Conservation (phyloP, 1,284 basidiomycete species). For the Apiotrichum sp. region DNA sequence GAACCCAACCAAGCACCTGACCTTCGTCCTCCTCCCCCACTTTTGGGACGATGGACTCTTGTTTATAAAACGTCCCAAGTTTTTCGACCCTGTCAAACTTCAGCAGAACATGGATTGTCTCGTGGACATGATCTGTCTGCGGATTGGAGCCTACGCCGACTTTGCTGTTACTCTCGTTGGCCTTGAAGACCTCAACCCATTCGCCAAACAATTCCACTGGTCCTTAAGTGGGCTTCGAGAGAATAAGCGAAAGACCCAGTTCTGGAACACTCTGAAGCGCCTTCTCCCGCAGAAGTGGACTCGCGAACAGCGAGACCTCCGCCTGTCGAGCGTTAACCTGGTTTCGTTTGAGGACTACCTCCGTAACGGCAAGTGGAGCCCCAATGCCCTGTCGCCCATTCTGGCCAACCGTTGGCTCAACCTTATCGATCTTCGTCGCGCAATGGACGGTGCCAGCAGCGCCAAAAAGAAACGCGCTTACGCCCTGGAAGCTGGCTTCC, state of each 20-base stretch:
- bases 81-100: background rate
- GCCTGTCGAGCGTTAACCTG: background rate
- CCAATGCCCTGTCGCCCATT: background rate
- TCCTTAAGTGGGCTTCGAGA: background rate
- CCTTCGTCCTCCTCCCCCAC: background rate
- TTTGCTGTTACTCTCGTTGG: conserved; percentile 3
- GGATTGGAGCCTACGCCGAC: background rate
- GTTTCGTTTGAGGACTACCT: background rate
- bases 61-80: background rate
- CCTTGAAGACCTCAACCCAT: conserved; percentile 6
- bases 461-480: background rate
- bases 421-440: background rate
- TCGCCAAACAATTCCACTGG: background rate
- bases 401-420: background rate
- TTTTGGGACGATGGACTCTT: conserved; percentile 1
- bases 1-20: background rate
- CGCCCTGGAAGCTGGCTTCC: background rate
- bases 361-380: background rate
- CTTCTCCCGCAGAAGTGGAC: background rate
- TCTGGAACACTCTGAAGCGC: background rate
- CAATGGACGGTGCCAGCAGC: background rate
- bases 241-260: too few relatives aligned
- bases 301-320: background rate
- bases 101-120: too few relatives aligned
- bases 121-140: background rate